Evolutionary conservation across 1,284 basidiomycete species (phyloP), one percentile per base, ranked within the genome.

Genomic region (Microbotryum intermedium): DNA sequence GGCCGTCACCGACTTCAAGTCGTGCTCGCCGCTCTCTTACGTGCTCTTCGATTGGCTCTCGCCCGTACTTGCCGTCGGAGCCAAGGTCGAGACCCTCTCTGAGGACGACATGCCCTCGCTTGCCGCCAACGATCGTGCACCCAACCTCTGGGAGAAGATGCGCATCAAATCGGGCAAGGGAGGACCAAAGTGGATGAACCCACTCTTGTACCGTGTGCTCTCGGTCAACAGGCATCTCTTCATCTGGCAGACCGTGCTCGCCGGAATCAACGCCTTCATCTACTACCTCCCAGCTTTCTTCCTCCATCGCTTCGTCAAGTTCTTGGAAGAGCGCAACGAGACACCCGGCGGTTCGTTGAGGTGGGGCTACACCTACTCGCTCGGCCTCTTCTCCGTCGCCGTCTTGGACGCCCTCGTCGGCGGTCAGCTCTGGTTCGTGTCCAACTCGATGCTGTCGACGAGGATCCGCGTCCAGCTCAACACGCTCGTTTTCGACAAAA

Each of bases 401-500:
- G 80, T 82, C 0, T 68, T 82, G 46, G 78, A 81, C 34, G 83
- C 82, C 68, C 68, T 78, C 49, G 67, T 73, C 4, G 67, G 71
- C 3, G 76, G 76, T 8, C 64, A 76, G 29, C 66, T 72, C 28
- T 76, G 74, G 73, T 75, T 66, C 20, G 50, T 89, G 48, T 80
- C 86, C 4, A 88, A 84, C 2, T 86, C 86, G 0, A 82, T 79
- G 11, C 74, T 88, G 18, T 49, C 64, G 25, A 62, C 61, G 6
- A 54, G 62, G 4, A 76, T 94, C 50, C 82, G 82, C 44, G 81
- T 87, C 21, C 89, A 94, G 72, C 79, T 95, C 56, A 94, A 94
- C 76, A 84, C 87, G 13, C 82, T 87, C 58, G 76, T 95, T 8
- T 95, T 89, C 72, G 83, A 84, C 52, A 95, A 95, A 77, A 94